These are phyloP conservation scores for Rhizopogon sp. DNA, from an alignment of 768 basidiomycete species.

Conservation along the genomic window DNA sequence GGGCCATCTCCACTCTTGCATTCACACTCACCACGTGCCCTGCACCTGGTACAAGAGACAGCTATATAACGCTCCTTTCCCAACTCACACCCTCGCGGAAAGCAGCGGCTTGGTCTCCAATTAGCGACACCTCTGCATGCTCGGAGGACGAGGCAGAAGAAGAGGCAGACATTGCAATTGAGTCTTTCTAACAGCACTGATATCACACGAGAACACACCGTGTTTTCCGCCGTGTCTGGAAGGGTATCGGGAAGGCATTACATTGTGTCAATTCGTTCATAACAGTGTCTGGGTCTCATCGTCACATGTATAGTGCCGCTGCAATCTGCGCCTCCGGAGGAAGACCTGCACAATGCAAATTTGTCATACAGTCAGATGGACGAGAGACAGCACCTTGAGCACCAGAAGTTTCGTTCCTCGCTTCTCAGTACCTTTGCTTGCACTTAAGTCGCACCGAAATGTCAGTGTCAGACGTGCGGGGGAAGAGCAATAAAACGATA, in stretches of 20 bases:
- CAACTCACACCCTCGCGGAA: slow-evolving; percentile 39
- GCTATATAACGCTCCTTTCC: slow-evolving; percentile 65
- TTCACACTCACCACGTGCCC: not conserved
- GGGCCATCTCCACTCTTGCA: not conserved
- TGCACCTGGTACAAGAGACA: slow-evolving; percentile 19
- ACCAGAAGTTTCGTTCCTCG: slow-evolving; percentile 25
- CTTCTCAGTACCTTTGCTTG: slow-evolving; percentile 42
- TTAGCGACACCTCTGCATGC: not conserved
- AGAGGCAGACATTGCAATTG: slow-evolving; percentile 12
- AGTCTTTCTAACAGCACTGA: slow-evolving; percentile 12
- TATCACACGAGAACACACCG: slow-evolving; percentile 16
- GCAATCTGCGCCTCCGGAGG: too few species aligned
- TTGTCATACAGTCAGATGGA: not conserved
- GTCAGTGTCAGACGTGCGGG: slow-evolving; percentile 40
- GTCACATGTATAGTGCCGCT: too few species aligned
- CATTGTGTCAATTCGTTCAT: too few species aligned
- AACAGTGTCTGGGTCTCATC: too few species aligned
- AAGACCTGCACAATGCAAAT: slow-evolving; percentile 8
- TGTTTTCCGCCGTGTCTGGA: too few species aligned
- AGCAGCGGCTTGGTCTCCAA: not conserved
- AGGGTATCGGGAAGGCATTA: too few species aligned
- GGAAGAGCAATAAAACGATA: slow-evolving; percentile 82
- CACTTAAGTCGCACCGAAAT: slow-evolving; percentile 14
- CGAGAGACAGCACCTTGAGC: not conserved
- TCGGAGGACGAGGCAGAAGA: slow-evolving; percentile 13